phyloP scores from a whole-genome alignment of 2,329 filamentous ascomycete genomes.

The Hymenoscyphus salicellus region DNA sequence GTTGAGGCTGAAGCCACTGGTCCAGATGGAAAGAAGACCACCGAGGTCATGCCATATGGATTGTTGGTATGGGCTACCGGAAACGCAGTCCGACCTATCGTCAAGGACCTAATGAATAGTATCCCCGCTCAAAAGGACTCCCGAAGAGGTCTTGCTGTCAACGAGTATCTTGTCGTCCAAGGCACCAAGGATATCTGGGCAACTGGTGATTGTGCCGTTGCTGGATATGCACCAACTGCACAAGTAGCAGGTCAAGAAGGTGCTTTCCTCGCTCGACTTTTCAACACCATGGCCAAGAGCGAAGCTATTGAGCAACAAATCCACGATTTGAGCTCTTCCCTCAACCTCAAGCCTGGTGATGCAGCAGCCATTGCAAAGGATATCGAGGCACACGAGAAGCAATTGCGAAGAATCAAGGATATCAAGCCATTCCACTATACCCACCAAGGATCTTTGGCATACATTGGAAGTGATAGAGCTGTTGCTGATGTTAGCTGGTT shows the following conservation, averaged over 20 bases:
- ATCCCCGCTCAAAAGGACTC: conserved; percentile 95
- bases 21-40: conserved; percentile 79
- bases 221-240: conserved; percentile 94
- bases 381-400: conserved; percentile 83
- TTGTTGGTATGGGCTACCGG: conserved; percentile 98
- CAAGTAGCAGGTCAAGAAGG: conserved; percentile 97
- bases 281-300: conserved; percentile 99
- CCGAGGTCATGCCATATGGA: conserved; percentile 84
- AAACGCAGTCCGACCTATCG: conserved; percentile 84
- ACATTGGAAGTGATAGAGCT: conserved; percentile 97
- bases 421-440: conserved; percentile 98
- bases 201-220: conserved; percentile 93
- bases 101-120: conserved; percentile 86
- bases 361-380: conserved; percentile 66
- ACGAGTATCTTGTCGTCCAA: conserved; percentile 98
- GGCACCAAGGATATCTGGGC: conserved; percentile 97
- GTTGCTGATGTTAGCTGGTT: conserved; percentile 97
- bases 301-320: conserved; percentile 77
- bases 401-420: conserved; percentile 85
- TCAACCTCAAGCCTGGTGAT: conserved; percentile 60
- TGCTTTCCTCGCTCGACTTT: conserved; percentile 87
- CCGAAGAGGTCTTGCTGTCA: conserved; percentile 89
- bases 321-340: conserved; percentile 59
- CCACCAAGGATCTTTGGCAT: conserved; percentile 93
- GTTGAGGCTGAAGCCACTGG: conserved; percentile 85